Conservation (phyloP, 2,329 filamentous ascomycete genomes). For the Fusarium globosum region DNA sequence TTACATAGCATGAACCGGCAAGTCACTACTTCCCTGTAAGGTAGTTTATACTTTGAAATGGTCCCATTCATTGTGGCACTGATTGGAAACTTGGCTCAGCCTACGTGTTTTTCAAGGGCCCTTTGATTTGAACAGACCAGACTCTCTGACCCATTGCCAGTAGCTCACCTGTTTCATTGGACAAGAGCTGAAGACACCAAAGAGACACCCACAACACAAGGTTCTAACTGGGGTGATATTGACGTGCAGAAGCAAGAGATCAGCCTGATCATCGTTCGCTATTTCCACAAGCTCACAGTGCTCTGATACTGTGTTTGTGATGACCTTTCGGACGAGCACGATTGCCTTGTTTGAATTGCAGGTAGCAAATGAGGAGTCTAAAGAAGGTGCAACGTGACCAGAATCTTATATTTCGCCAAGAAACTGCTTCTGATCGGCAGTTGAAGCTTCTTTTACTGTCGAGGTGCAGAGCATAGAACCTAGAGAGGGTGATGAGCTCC, state of each 20-base stretch:
- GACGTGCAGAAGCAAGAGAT: slow-evolving; percentile 13
- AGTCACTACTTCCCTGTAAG: background rate
- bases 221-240: slow-evolving; percentile 7
- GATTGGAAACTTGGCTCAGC: background rate
- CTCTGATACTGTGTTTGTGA: slow-evolving; percentile 5
- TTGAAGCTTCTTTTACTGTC: background rate
- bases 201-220: background rate
- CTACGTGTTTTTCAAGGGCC: background rate
- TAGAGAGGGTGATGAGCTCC: background rate
- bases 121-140: background rate
- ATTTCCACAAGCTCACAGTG: slow-evolving; percentile 12
- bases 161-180: slow-evolving; percentile 5
- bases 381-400: background rate
- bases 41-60: background rate
- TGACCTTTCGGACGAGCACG: background rate
- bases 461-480: background rate
- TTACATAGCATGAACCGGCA: background rate
- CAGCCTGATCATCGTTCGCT: slow-evolving; percentile 19
- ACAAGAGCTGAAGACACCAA: background rate
- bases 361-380: background rate
- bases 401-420: background rate
- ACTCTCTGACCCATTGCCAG: background rate
- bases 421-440: slow-evolving; percentile 15
- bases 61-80: background rate
- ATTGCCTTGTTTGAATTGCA: background rate